Evolutionary conservation across 192 early-diverging fungal species (phyloP).

Genomic region (Diversispora epigaea): DNA sequence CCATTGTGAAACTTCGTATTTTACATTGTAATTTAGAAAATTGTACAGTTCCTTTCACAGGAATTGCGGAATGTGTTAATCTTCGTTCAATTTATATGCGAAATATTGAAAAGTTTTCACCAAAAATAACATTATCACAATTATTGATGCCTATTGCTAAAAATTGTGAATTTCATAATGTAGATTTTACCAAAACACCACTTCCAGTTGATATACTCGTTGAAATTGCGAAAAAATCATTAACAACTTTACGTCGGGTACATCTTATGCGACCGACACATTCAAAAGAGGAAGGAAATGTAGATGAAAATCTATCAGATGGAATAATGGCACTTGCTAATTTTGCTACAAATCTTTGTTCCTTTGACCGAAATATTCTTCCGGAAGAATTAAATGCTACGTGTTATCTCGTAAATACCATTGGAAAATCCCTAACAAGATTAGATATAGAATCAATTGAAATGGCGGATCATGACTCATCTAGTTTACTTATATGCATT

Average conservation of each 20-base stretch:
- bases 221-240: slow-evolving; percentile 25
- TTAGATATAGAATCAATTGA: slow-evolving; percentile 16
- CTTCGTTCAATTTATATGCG: slow-evolving; percentile 30
- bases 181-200: slow-evolving; percentile 21
- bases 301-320: not conserved
- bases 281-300: not conserved
- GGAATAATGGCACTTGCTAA: slow-evolving; percentile 22
- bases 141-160: slow-evolving; percentile 23
- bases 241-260: slow-evolving; percentile 15
- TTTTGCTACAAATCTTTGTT: not conserved
- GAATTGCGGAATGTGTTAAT: slow-evolving; percentile 3
- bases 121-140: not conserved
- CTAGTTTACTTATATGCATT: slow-evolving; percentile 6
- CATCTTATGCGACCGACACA: not conserved
- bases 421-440: slow-evolving; percentile 11
- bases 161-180: slow-evolving; percentile 31
- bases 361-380: slow-evolving; percentile 26
- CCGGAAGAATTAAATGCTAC: not conserved
- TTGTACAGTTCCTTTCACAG: not conserved
- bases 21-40: slow-evolving; percentile 18
- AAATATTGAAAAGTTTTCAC: not conserved
- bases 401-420: not conserved
- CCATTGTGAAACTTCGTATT: slow-evolving; percentile 27
- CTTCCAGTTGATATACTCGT: slow-evolving; percentile 17
- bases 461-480: not conserved